phyloP scores from a whole-genome alignment of 164 flowering plant species.

The Taxillus chinensis region DNA sequence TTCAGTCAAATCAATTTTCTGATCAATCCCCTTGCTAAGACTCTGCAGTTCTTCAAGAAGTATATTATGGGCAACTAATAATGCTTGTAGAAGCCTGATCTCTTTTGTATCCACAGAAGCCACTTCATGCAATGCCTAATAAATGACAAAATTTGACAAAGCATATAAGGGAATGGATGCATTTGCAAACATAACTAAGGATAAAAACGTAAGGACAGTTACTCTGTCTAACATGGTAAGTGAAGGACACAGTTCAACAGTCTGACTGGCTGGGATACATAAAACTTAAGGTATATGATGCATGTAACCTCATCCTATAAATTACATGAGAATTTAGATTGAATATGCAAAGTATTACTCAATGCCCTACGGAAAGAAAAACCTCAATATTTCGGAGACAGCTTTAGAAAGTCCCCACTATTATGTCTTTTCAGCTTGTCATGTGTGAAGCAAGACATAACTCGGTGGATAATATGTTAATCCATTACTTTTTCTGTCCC shows the following conservation, averaged over 20 bases:
- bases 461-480: no score
- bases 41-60: slow-evolving; percentile 63
- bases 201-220: not conserved
- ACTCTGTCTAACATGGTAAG: not conserved
- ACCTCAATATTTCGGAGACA: no score
- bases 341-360: no score
- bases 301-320: not conserved
- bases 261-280: not conserved
- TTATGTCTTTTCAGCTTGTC: no score
- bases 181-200: not conserved
- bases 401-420: no score
- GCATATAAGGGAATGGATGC: not conserved
- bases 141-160: not conserved
- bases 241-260: not conserved
- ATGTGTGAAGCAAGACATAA: no score
- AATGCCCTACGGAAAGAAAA: no score
- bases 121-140: slow-evolving; percentile 26
- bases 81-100: slow-evolving; percentile 43
- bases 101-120: slow-evolving; percentile 23
- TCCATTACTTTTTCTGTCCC: no score
- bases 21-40: slow-evolving; percentile 54
- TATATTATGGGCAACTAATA: slow-evolving; percentile 48
- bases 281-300: not conserved
- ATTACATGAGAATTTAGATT: not conserved
- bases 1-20: slow-evolving; percentile 51